phyloP scores from a whole-genome alignment of 331 rosid genomes.

The Acacia pycnantha region DNA sequence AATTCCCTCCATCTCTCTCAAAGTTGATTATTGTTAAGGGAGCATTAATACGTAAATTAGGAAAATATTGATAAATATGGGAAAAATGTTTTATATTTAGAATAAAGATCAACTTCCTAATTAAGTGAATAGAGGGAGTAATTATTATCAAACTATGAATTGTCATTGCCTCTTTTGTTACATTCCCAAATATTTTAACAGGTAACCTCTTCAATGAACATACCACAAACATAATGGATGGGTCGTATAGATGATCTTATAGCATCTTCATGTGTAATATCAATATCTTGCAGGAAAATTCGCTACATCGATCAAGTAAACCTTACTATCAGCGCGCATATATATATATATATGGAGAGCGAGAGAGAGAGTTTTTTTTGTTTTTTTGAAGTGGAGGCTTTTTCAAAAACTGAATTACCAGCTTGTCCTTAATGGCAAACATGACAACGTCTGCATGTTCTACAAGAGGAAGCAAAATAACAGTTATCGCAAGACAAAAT shows the following conservation, averaged over 20 bases:
- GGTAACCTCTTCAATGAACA: constrained; percentile 32
- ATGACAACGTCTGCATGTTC: constrained; percentile 62
- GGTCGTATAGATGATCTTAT: constrained; percentile 89
- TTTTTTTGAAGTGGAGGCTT: background rate
- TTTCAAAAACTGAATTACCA: constrained; percentile 44
- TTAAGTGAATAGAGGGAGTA: background rate
- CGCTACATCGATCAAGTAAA: constrained; percentile 30
- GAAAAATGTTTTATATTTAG: no score
- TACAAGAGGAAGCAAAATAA: constrained; percentile 79
- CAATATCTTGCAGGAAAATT: constrained; percentile 51
- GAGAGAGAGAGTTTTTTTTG: no score
- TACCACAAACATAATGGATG: constrained; percentile 94
- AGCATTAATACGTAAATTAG: no score
- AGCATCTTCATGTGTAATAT: constrained; percentile 82
- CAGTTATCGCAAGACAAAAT: constrained; percentile 61
- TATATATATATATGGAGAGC: no score
- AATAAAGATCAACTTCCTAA: no score
- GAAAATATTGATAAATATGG: no score
- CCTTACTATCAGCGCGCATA: no score
- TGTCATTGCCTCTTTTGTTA: background rate
- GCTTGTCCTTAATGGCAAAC: no score
- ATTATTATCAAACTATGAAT: constrained; percentile 24
- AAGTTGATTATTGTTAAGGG: no score
- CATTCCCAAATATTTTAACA: background rate
- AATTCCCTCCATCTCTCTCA: no score